A percentile compares a stretch with the other conserved stretches of the same genome.
These are phyloP conservation scores for Psidium friedrichsthalianum DNA, from an alignment of 345 rosid genomes.

Conservation along the genomic window DNA sequence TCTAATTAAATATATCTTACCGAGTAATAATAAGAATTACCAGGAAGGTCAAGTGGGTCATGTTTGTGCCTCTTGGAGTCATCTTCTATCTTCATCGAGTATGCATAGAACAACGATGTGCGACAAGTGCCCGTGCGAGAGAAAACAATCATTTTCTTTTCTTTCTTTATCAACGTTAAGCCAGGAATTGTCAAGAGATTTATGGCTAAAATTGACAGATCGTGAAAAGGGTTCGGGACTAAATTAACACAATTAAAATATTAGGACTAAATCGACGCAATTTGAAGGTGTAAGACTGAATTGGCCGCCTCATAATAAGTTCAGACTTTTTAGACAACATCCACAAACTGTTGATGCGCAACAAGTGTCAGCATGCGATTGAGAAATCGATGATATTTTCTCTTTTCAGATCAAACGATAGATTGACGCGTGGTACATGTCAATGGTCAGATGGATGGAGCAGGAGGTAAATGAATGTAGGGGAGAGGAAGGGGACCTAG, in stretches of 20 bases:
- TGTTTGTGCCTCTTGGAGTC: background rate
- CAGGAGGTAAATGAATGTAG: background rate
- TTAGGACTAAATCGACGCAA: too few relatives aligned
- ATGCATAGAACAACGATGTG: background rate
- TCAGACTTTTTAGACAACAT: too few relatives aligned
- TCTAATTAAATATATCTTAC: background rate
- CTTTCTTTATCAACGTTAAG: too few relatives aligned
- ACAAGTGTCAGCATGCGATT: too few relatives aligned
- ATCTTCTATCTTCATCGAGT: background rate
- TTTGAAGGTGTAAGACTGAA: too few relatives aligned
- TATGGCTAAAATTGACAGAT: too few relatives aligned
- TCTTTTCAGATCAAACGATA: background rate
- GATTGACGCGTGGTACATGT: fast-evolving
- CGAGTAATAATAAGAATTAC: background rate
- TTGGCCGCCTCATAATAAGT: too few relatives aligned
- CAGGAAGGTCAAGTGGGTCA: background rate
- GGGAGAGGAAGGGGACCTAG: background rate
- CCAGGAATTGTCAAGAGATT: too few relatives aligned
- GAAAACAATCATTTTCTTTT: background rate
- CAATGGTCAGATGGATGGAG: background rate
- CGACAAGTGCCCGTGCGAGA: background rate
- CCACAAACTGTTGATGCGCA: background rate
- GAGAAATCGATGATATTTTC: background rate
- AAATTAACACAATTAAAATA: too few relatives aligned
- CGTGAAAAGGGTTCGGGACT: too few relatives aligned